Conservation (phyloP, 2,329 filamentous ascomycete species). For the Drechslerella dactyloides region DNA sequence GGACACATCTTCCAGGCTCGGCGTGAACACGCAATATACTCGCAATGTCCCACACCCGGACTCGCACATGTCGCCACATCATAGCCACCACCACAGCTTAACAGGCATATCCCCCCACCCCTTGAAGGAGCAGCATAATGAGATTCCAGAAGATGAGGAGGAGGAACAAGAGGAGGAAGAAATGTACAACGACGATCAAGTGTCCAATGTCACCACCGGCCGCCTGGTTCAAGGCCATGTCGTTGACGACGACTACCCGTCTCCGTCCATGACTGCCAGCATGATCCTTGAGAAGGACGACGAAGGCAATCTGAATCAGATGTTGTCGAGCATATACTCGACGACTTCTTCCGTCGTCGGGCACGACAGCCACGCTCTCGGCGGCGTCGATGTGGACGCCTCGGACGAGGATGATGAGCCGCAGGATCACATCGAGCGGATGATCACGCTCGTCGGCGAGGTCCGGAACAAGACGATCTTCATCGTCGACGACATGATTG, state of each 20-base stretch:
- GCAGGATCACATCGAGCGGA: slow-evolving; percentile 84
- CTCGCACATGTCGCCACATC: slow-evolving; percentile 47
- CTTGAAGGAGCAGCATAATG: slow-evolving; percentile 43
- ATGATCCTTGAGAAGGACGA: slow-evolving; percentile 63
- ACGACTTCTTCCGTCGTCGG: slow-evolving; percentile 79
- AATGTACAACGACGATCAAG: slow-evolving; percentile 78
- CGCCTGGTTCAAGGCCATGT: slow-evolving; percentile 92
- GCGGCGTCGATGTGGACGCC: slow-evolving; percentile 81
- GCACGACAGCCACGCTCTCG: slow-evolving; percentile 72
- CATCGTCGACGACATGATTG: slow-evolving; percentile 98
- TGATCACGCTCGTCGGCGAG: slow-evolving; percentile 96
- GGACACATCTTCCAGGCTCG: slow-evolving; percentile 37
- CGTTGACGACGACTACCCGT: slow-evolving; percentile 90
- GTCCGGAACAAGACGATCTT: slow-evolving; percentile 87
- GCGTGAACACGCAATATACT: slow-evolving; percentile 33
- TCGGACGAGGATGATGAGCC: slow-evolving; percentile 93
- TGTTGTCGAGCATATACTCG: slow-evolving; percentile 78
- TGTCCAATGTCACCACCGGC: slow-evolving; percentile 87
- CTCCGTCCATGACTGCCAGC: slow-evolving; percentile 71
- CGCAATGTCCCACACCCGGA: slow-evolving; percentile 47
- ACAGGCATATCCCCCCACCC: slow-evolving; percentile 32
- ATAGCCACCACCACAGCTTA: slow-evolving; percentile 33
- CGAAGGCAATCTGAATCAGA: slow-evolving; percentile 73
- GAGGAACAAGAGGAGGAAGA: slow-evolving; percentile 60
- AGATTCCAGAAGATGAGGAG: slow-evolving; percentile 38